These are phyloP conservation scores for Petunia secreta DNA, from an alignment of 257 asterid species.

Conservation along the genomic window DNA sequence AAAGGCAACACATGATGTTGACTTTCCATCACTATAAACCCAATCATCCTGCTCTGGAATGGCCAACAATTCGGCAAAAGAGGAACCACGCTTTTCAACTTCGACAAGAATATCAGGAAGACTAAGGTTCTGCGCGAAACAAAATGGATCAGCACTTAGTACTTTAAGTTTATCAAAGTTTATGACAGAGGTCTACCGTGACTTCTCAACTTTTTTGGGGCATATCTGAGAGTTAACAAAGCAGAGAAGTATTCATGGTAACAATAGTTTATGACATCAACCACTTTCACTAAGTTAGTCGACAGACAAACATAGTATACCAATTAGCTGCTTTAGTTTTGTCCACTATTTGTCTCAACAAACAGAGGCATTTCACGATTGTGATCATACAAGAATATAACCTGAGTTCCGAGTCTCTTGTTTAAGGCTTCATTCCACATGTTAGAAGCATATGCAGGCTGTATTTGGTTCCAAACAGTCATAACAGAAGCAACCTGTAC, in stretches of 20 bases:
- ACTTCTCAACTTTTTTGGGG: background rate
- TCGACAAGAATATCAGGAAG: constrained; percentile 86
- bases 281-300: background rate
- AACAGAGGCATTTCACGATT: constrained; percentile 11
- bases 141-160: background rate
- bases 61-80: constrained; percentile 79
- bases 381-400: constrained; percentile 29
- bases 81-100: constrained; percentile 79
- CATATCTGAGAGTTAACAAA: constrained; percentile 9
- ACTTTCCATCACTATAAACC: constrained; percentile 85
- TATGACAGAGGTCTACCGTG: background rate
- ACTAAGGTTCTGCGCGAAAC: constrained; percentile 58
- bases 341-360: background rate
- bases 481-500: constrained; percentile 87
- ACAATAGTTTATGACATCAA: constrained; percentile 12
- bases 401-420: constrained; percentile 92
- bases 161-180: background rate
- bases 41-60: constrained; percentile 89
- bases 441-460: constrained; percentile 83
- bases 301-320: background rate
- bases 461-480: constrained; percentile 83
- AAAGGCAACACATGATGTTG: constrained; percentile 88
- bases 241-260: background rate
- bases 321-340: background rate
- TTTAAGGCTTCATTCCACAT: constrained; percentile 96